Conservation (phyloP, 2,329 filamentous ascomycete species). For the Monosporascus sp. region DNA sequence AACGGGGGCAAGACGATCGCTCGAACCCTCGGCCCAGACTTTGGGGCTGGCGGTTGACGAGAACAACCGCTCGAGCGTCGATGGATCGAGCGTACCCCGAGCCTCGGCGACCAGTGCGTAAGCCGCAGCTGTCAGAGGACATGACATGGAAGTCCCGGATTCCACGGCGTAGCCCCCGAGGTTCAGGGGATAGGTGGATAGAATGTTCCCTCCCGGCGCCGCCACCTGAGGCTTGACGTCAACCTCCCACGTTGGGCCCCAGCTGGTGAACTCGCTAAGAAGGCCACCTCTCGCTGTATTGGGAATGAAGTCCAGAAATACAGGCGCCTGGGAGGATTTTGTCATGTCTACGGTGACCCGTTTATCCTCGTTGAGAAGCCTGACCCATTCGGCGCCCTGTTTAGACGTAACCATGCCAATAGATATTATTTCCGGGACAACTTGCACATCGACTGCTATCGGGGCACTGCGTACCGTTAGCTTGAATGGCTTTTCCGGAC, state of each 20-base stretch:
- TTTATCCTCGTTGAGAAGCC: constrained; percentile 13
- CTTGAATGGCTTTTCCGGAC: background rate
- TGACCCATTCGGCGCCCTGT: constrained; percentile 18
- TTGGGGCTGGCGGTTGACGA: constrained; percentile 23
- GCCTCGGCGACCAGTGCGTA: constrained; percentile 27
- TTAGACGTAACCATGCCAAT: constrained; percentile 10
- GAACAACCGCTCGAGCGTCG: constrained; percentile 20
- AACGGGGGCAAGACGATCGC: constrained; percentile 24
- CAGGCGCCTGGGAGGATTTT: constrained; percentile 4
- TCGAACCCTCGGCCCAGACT: constrained; percentile 9
- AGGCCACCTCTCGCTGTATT: constrained; percentile 28
- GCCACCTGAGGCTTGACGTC: constrained; percentile 43
- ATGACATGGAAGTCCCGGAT: constrained; percentile 51
- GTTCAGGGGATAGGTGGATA: constrained; percentile 43
- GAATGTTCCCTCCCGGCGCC: constrained; percentile 43
- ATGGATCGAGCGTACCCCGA: constrained; percentile 20
- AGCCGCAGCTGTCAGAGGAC: constrained; percentile 38
- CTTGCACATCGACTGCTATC: background rate
- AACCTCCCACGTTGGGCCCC: constrained; percentile 42
- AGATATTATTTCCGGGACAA: constrained; percentile 6
- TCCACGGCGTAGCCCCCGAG: constrained; percentile 40
- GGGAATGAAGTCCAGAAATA: constrained; percentile 6
- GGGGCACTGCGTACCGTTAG: background rate
- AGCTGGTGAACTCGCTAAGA: constrained; percentile 32
- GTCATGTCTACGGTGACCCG: constrained; percentile 17